These are phyloP conservation scores for Fusarium abutilonis DNA, from an alignment of 2,329 filamentous ascomycete species.

Conservation along the genomic window DNA sequence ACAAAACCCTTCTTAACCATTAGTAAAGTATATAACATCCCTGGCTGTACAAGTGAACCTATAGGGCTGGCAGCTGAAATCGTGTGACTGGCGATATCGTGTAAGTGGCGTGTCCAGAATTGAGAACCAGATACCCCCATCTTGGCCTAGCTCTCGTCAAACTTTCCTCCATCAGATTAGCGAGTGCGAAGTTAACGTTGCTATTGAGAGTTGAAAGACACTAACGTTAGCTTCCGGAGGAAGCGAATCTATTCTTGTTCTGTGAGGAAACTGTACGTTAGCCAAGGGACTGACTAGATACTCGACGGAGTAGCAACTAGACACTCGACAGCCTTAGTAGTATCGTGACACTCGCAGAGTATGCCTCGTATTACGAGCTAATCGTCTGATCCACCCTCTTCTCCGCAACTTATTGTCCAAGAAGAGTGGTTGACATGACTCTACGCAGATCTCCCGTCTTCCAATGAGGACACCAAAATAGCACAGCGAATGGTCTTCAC, in stretches of 20 bases:
- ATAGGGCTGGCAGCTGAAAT: conserved; percentile 30
- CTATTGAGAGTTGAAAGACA: background rate
- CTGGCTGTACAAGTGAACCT: conserved; percentile 1
- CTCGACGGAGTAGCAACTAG: background rate
- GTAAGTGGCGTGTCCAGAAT: conserved; percentile 21
- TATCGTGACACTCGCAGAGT: background rate
- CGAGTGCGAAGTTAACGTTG: conserved; percentile 19
- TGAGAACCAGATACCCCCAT: background rate
- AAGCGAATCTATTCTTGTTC: background rate
- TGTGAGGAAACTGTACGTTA: background rate
- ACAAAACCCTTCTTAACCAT: too few relatives aligned
- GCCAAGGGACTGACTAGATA: background rate
- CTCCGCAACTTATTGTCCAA: background rate
- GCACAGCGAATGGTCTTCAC: background rate
- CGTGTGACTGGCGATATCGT: conserved; percentile 21
- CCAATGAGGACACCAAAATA: conserved; percentile 6
- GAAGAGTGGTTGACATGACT: background rate
- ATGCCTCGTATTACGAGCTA: conserved; percentile 22
- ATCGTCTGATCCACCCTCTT: background rate
- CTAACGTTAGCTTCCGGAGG: background rate
- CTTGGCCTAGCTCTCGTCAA: conserved; percentile 3
- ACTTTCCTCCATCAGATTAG: background rate
- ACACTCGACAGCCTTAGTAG: background rate
- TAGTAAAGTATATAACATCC: background rate
- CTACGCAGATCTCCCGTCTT: background rate